Percentiles rank a stretch among this genome's conserved stretches.
These are phyloP conservation scores for Boletus rubroflammeus DNA, from an alignment of 768 basidiomycete genomes.

Conservation along the genomic window DNA sequence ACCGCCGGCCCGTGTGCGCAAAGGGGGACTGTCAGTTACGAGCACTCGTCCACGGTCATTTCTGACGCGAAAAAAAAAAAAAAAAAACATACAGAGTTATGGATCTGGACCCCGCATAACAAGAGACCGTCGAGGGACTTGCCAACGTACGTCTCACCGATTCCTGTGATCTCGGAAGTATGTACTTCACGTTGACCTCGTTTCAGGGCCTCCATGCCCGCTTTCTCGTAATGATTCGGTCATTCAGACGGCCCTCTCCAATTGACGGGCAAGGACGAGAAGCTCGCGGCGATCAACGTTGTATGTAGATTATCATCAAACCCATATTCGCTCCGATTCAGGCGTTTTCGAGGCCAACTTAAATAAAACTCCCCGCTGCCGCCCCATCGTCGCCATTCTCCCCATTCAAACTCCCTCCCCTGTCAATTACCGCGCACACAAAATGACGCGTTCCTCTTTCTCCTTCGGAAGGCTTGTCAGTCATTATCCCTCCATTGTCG, in stretches of 20 bases:
- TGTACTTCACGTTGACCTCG: constrained; percentile 21
- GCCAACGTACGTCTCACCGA: constrained; percentile 5
- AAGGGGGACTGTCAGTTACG: too few species aligned
- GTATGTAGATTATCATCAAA: constrained; percentile 36
- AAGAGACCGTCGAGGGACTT: constrained; percentile 9
- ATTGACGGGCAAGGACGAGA: constrained; percentile 29
- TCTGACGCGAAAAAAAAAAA: too few species aligned
- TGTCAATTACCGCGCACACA: background rate
- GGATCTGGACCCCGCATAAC: constrained; percentile 2
- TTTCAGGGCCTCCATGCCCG: constrained; percentile 27
- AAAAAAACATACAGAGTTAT: constrained; percentile 6
- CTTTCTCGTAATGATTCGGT: constrained; percentile 36
- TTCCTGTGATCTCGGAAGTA: constrained; percentile 4
- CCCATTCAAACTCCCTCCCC: constrained; percentile 2
- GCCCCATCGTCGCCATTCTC: constrained; percentile 1
- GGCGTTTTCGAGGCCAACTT: constrained; percentile 23
- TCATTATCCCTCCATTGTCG: constrained; percentile 22
- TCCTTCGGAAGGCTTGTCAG: constrained; percentile 20
- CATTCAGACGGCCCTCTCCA: constrained; percentile 28
- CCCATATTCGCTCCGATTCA: constrained; percentile 32
- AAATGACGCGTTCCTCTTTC: constrained; percentile 6
- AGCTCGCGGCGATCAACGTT: constrained; percentile 36
- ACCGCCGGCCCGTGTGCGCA: background rate
- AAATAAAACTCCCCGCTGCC: constrained; percentile 25
- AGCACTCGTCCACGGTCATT: too few species aligned